phyloP scores from a whole-genome alignment of 257 asterid species.

The Solanum corneliomulleri region DNA sequence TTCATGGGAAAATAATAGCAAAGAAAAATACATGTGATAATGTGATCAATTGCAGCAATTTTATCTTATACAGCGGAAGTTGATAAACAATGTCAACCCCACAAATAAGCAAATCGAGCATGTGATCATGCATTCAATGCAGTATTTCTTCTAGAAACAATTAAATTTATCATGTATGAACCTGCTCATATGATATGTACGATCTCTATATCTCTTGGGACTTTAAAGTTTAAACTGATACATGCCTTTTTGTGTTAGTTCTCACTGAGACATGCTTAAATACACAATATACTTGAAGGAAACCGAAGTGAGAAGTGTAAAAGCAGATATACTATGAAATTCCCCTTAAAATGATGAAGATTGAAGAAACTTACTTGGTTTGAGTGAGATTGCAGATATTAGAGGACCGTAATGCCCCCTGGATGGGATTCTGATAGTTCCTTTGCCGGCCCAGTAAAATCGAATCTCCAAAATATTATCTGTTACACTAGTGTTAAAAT shows the following conservation, averaged over 20 bases:
- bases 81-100: background rate
- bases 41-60: no score
- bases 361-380: slow-evolving; percentile 40
- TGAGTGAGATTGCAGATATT: slow-evolving; percentile 74
- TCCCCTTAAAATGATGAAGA: background rate
- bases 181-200: background rate
- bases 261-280: background rate
- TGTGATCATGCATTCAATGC: background rate
- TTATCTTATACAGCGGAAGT: background rate
- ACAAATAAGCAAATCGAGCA: background rate
- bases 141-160: background rate
- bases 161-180: background rate
- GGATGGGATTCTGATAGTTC: slow-evolving; percentile 64
- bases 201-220: background rate
- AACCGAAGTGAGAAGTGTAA: background rate
- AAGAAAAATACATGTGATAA: background rate
- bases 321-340: background rate
- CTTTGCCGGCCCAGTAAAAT: slow-evolving; percentile 77
- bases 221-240: background rate
- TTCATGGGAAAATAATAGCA: background rate
- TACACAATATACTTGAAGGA: background rate
- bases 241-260: background rate
- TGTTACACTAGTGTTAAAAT: slow-evolving; percentile 41
- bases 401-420: slow-evolving; percentile 81
- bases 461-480: slow-evolving; percentile 63